Conservation (phyloP, 768 basidiomycete species). For the Termitomyces sp. region DNA sequence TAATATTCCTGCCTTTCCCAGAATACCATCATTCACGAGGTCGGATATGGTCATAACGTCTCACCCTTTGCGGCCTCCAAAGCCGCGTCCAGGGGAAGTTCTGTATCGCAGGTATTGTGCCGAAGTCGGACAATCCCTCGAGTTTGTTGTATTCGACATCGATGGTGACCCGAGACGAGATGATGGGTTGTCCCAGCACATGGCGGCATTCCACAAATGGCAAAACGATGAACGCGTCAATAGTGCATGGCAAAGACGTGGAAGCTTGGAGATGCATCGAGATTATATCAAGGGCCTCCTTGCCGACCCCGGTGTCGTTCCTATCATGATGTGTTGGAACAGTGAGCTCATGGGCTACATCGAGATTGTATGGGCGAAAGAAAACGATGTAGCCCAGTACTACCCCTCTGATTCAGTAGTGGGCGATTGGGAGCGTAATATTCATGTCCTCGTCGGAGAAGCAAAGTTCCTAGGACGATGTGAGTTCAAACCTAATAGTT, state of each 20-base stretch:
- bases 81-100: conserved; percentile 36
- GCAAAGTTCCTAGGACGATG: conserved; percentile 42
- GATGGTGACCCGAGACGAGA: conserved; percentile 20
- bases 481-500: conserved; percentile 17
- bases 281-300: conserved; percentile 32
- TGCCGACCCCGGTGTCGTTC: conserved; percentile 34
- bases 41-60: conserved; percentile 42
- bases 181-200: conserved; percentile 26
- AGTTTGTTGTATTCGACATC: conserved; percentile 30
- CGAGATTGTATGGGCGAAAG: conserved; percentile 45
- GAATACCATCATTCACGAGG: conserved; percentile 38
- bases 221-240: conserved; percentile 47
- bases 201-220: conserved; percentile 45
- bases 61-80: conserved; percentile 49
- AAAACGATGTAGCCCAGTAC: conserved; percentile 30
- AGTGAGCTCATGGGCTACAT: conserved; percentile 39
- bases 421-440: conserved; percentile 30
- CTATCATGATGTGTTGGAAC: conserved; percentile 47
- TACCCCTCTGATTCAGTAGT: conserved; percentile 19
- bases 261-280: conserved; percentile 40
- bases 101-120: conserved; percentile 38
- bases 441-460: conserved; percentile 46
- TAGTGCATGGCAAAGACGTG: conserved; percentile 41
- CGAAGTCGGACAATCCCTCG: conserved; percentile 26
- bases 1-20: conserved; percentile 32